Conservation (phyloP, 2,329 filamentous ascomycete genomes). For the Spiromastix sp. region DNA sequence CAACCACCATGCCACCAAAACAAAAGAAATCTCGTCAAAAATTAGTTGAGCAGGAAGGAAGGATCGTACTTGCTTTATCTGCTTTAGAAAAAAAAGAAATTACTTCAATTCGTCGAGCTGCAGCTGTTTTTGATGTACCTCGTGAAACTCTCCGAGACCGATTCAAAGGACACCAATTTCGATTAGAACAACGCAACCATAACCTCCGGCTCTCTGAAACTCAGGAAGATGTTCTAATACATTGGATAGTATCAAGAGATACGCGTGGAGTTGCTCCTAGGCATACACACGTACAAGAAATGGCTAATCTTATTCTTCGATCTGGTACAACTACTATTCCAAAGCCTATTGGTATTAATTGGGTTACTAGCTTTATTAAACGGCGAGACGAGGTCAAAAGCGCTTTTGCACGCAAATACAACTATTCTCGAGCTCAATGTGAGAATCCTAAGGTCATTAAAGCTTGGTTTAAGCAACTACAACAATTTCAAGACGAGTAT, state of each 20-base stretch:
- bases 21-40: slow-evolving; percentile 1
- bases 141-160: slow-evolving; percentile 1
- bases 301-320: slow-evolving; percentile 8
- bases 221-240: slow-evolving; percentile 6
- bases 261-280: slow-evolving; percentile 2
- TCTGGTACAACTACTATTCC: background rate
- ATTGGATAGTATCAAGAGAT: slow-evolving; percentile 2
- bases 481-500: slow-evolving; percentile 1
- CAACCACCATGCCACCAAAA: slow-evolving; percentile 2
- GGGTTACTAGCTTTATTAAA: slow-evolving; percentile 1
- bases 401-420: background rate
- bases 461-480: slow-evolving; percentile 4
- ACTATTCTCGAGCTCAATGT: slow-evolving; percentile 5
- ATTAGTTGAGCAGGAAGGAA: slow-evolving; percentile 6
- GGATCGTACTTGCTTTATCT: slow-evolving; percentile 3
- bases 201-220: slow-evolving; percentile 3
- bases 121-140: slow-evolving; percentile 3
- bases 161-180: background rate
- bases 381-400: background rate
- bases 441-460: slow-evolving; percentile 5
- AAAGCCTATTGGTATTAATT: slow-evolving; percentile 1
- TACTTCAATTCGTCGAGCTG: slow-evolving; percentile 7
- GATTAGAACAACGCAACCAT: slow-evolving; percentile 4
- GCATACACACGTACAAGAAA: slow-evolving; percentile 5
- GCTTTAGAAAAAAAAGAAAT: slow-evolving; percentile 8